Evolutionary conservation across 441 rosid genomes (phyloP).

Genomic region (Capsella rubella): DNA sequence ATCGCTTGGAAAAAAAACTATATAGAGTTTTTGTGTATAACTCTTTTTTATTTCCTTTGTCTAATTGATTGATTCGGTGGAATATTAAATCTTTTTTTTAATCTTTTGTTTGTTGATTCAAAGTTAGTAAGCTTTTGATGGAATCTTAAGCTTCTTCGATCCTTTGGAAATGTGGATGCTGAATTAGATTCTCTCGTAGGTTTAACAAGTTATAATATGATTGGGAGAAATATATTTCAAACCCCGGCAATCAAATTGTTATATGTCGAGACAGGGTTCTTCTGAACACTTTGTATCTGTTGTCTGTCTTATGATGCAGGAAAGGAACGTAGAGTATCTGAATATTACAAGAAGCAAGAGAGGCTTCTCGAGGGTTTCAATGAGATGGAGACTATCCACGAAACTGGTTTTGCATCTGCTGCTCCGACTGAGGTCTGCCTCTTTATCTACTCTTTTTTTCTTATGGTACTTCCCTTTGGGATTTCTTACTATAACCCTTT

Average conservation of each 20-base stretch:
- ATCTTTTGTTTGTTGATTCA: slow-evolving; percentile 28
- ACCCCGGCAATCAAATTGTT: background rate
- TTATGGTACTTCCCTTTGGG: background rate
- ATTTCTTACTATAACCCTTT: background rate
- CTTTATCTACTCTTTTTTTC: background rate
- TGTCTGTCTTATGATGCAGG: slow-evolving; percentile 33
- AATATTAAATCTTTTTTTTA: background rate
- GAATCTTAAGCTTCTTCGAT: slow-evolving; percentile 20
- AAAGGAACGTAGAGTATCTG: slow-evolving; percentile 57
- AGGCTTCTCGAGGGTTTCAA: slow-evolving; percentile 62
- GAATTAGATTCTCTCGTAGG: slow-evolving; percentile 22
- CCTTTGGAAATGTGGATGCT: slow-evolving; percentile 5
- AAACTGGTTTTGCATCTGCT: slow-evolving; percentile 50
- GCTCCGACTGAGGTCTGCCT: slow-evolving; percentile 56
- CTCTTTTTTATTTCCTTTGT: background rate
- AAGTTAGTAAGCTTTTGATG: slow-evolving; percentile 28
- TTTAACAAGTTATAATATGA: slow-evolving; percentile 11
- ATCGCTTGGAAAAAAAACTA: background rate
- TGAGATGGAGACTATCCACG: slow-evolving; percentile 64
- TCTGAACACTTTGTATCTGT: background rate
- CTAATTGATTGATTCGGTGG: background rate
- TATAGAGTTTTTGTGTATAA: background rate
- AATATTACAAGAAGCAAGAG: slow-evolving; percentile 71
- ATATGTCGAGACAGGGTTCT: slow-evolving; percentile 10
- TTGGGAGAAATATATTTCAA: background rate